Evolutionary conservation across 306 rosid species (phyloP).

Genomic region (Ziziphus jujuba): DNA sequence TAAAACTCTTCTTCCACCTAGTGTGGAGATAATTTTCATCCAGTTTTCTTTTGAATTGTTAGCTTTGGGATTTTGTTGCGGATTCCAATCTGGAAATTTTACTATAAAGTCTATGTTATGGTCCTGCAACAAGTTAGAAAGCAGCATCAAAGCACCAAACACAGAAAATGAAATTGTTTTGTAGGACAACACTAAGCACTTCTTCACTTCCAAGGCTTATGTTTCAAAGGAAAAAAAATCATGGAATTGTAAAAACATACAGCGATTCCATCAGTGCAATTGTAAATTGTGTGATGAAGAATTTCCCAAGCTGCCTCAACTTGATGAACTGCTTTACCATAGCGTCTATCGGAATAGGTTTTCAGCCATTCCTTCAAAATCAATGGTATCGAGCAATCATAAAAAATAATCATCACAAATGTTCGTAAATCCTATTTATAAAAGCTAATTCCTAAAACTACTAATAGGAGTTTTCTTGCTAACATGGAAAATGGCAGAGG

Average conservation of each 20-base stretch:
- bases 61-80: conserved; percentile 37
- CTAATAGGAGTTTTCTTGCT: not conserved
- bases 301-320: conserved; percentile 86
- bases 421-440: not conserved
- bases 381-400: conserved; percentile 1
- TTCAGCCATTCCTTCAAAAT: conserved; percentile 72
- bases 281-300: conserved; percentile 86
- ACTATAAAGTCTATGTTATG: conserved; percentile 84
- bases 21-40: conserved; percentile 29
- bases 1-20: conserved; percentile 48
- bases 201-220: not conserved
- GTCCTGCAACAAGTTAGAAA: conserved; percentile 52
- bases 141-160: not conserved
- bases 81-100: conserved; percentile 88
- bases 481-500: no score
- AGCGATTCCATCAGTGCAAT: conserved; percentile 83
- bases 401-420: no score
- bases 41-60: conserved; percentile 25
- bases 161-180: no score
- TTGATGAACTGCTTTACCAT: conserved; percentile 68
- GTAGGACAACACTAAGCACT: no score
- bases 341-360: conserved; percentile 74
- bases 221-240: not conserved
- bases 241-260: conserved; percentile 43
- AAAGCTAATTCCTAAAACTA: not conserved